These are phyloP conservation scores for Zymoseptoria tritici DNA, from an alignment of 2,329 filamentous ascomycete species.

Conservation along the genomic window DNA sequence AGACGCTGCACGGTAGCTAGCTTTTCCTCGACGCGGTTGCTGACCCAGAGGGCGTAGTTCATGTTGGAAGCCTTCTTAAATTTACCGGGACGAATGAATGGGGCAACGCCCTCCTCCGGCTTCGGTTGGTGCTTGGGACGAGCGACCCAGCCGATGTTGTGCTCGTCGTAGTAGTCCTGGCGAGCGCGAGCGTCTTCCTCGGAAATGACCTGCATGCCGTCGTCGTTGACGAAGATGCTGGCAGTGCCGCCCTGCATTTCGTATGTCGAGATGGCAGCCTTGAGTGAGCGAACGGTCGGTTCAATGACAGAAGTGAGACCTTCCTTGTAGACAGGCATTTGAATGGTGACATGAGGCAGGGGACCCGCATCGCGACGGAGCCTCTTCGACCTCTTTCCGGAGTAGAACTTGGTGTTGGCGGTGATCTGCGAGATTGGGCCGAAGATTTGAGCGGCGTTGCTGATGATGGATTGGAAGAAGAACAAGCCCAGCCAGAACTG, in stretches of 20 bases:
- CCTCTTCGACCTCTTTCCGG: slow-evolving; percentile 35
- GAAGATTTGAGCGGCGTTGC: slow-evolving; percentile 36
- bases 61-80: slow-evolving; percentile 71
- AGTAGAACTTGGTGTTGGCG: slow-evolving; percentile 41
- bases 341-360: slow-evolving; percentile 50
- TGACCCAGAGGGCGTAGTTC: slow-evolving; percentile 61
- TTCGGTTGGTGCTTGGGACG: slow-evolving; percentile 46
- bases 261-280: slow-evolving; percentile 43
- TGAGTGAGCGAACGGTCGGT: slow-evolving; percentile 33
- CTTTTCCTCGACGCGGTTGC: slow-evolving; percentile 62
- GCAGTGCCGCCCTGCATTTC: slow-evolving; percentile 55
- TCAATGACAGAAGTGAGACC: slow-evolving; percentile 34
- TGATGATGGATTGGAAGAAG: slow-evolving; percentile 42
- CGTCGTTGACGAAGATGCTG: slow-evolving; percentile 62
- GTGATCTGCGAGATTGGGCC: slow-evolving; percentile 40
- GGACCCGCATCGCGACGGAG: slow-evolving; percentile 28
- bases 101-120: slow-evolving; percentile 42
- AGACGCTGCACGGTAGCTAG: slow-evolving; percentile 51
- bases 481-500: slow-evolving; percentile 54
- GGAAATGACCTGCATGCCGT: slow-evolving; percentile 57
- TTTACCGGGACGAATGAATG: slow-evolving; percentile 52
- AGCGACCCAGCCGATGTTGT: slow-evolving; percentile 45
- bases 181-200: slow-evolving; percentile 37
- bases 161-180: slow-evolving; percentile 44
- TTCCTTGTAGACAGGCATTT: slow-evolving; percentile 38